These are phyloP conservation scores for Annulohypoxylon maeteangense DNA, from an alignment of 495 filamentous ascomycete species.

Conservation along the genomic window DNA sequence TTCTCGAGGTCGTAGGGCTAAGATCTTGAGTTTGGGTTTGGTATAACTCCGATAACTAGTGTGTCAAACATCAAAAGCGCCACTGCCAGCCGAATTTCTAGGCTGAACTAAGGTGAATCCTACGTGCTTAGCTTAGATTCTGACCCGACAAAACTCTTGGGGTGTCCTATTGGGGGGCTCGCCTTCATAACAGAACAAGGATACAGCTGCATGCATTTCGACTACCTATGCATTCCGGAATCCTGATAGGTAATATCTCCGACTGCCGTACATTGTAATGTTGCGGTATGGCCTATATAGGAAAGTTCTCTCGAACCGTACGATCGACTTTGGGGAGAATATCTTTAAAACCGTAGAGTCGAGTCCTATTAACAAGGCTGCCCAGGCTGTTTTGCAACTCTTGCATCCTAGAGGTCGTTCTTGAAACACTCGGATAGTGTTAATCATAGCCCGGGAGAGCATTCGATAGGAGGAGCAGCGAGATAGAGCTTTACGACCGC, in stretches of 20 bases:
- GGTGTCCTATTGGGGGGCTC: slow-evolving; percentile 7
- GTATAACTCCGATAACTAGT: neutral
- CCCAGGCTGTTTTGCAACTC: slow-evolving; percentile 9
- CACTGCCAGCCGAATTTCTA: neutral
- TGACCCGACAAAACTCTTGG: neutral
- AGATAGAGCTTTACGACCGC: neutral
- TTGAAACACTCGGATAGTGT: slow-evolving; percentile 15
- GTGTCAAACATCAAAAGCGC: neutral
- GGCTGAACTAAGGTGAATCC: neutral
- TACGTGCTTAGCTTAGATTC: neutral
- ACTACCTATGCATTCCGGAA: slow-evolving; percentile 11
- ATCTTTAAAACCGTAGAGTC: slow-evolving; percentile 5
- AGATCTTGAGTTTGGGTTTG: neutral
- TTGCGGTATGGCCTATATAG: neutral
- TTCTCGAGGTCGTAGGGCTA: neutral
- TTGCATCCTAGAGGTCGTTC: slow-evolving; percentile 1
- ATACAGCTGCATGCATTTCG: slow-evolving; percentile 14
- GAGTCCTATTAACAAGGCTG: neutral
- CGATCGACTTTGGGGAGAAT: slow-evolving; percentile 5
- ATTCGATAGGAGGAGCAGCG: neutral
- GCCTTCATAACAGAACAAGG: neutral
- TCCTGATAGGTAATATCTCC: slow-evolving; percentile 23
- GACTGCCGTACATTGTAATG: slow-evolving; percentile 12
- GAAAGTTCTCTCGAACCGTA: slow-evolving; percentile 9
- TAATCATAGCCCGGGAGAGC: slow-evolving; percentile 5